Base-by-base conservation (phyloP, 2,329 filamentous ascomycete genomes). In the Verticillium nubilum region DNA sequence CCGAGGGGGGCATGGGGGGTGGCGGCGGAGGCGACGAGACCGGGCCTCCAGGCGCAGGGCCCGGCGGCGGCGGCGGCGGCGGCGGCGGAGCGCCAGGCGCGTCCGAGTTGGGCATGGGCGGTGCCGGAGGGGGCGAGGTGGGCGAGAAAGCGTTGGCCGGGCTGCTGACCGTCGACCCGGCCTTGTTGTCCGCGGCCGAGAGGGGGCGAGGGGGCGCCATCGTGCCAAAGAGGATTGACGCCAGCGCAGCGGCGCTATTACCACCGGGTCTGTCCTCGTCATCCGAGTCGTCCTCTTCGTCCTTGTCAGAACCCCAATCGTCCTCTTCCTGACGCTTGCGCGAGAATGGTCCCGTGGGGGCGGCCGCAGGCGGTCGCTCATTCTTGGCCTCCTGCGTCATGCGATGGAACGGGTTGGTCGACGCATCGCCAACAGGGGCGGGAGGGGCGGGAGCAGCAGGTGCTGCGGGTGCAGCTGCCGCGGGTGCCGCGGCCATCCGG, bases 401-500 rank as follows among this genome's bases (percentile, higher is more conserved):
- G 59, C 92, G 90, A 73, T 96, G 91, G 86, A 98, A 99, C 4
- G 95, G 95, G 71, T 99, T 99, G 10, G 91, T 98, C n/a, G 91
- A 93, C 26, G 84, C 81, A 54, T 87, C 82, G 26, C 67, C 72
- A 57, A 67, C 73, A 50, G 66, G 69, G 54, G 72, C 70, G 28
- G 71, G 72, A 26, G 73, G 73, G 19, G 79, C 70, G 29, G 80
- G 72, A 17, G 78, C 77, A 57, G 77, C 74, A 62, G 75, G 75
- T 63, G 77, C 68, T 15, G 73, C 67, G 13, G 76, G 67, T 42
- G 77, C 72, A 58, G 77, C 74, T 42, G 77, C 72, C 58, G 29
- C 9, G 29, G 79, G 73, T 12, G 85, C 76, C 19, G 80, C 15
- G 9, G 52, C 52, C 78, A 93, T 95, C 74, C 89, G 91, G 78